Percentiles rank a stretch among this genome's conserved stretches.
Conservation (phyloP, 768 basidiomycete species). For the Leccinum pellstonianum region DNA sequence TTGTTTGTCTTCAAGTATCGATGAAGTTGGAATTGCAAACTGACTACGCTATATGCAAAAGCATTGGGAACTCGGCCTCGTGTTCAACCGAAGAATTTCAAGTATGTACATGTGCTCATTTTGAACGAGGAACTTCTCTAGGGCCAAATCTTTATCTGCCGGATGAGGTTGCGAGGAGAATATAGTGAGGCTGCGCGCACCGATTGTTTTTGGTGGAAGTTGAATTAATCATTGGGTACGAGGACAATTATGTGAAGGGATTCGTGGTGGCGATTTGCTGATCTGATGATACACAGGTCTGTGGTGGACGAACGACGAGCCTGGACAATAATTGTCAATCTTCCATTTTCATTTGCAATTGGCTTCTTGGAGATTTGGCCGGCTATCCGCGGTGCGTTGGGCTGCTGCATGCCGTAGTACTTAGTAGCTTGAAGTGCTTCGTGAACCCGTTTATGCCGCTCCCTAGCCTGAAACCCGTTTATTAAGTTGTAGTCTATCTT, state of each 20-base stretch:
- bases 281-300: slow-evolving; percentile 5
- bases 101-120: neutral
- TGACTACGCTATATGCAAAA: slow-evolving; percentile 6
- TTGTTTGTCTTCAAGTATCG: slow-evolving; percentile 9
- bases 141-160: slow-evolving; percentile 8
- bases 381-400: slow-evolving; percentile 24
- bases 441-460: neutral
- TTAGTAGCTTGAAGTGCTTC: neutral
- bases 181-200: neutral
- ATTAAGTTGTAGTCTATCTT: slow-evolving; percentile 3
- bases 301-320: slow-evolving; percentile 12
- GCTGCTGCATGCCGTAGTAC: slow-evolving; percentile 1
- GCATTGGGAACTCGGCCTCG: slow-evolving; percentile 14
- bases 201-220: neutral
- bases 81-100: slow-evolving; percentile 9
- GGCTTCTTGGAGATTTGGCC: slow-evolving; percentile 20
- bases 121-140: slow-evolving; percentile 6
- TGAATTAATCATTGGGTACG: neutral
- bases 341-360: slow-evolving; percentile 14
- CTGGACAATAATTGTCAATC: neutral
- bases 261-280: slow-evolving; percentile 4
- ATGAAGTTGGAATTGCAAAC: slow-evolving; percentile 17
- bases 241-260: neutral
- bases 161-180: slow-evolving; percentile 1
- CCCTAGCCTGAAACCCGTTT: slow-evolving; percentile 12